A percentile compares a stretch with the other conserved stretches of the same genome.
Conservation (phyloP, 805 yeast species). For the Ogataea populi-albae region DNA sequence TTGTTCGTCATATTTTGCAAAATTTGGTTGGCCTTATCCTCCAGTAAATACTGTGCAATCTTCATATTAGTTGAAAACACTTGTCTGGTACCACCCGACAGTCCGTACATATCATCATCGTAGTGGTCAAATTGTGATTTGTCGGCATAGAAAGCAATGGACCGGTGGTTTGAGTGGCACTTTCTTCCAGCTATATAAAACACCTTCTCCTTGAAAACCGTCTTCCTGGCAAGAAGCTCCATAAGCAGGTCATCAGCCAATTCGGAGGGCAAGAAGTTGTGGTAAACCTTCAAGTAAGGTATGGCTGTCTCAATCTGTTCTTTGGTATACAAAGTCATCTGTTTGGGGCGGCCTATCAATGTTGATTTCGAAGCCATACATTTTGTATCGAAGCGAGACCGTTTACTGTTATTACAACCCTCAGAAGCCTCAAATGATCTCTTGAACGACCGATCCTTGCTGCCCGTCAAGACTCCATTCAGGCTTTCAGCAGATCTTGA, state of each 20-base stretch:
- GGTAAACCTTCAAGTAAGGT: slow-evolving; percentile 50
- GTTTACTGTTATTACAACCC: background rate
- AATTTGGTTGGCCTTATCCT: slow-evolving; percentile 39
- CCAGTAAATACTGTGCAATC: slow-evolving; percentile 37
- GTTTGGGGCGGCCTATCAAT: slow-evolving; percentile 4
- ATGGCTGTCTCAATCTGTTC: slow-evolving; percentile 47
- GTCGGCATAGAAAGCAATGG: slow-evolving; percentile 31
- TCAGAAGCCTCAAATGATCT: background rate
- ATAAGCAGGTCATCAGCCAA: slow-evolving; percentile 45
- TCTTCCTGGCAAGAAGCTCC: slow-evolving; percentile 40
- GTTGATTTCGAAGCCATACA: background rate
- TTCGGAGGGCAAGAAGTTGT: slow-evolving; percentile 49
- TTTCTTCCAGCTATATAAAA: slow-evolving; percentile 63
- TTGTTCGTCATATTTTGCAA: slow-evolving; percentile 12
- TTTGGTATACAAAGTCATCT: slow-evolving; percentile 42
- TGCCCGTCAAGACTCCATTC: too few species aligned
- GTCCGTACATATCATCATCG: slow-evolving; percentile 18
- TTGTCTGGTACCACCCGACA: slow-evolving; percentile 13
- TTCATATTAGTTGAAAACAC: slow-evolving; percentile 33
- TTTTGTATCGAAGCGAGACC: background rate
- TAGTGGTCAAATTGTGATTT: slow-evolving; percentile 3
- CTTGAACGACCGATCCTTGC: too few species aligned
- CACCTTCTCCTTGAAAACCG: slow-evolving; percentile 39
- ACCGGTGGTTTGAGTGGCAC: slow-evolving; percentile 57
- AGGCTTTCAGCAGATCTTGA: background rate